A percentile compares a stretch with the other conserved stretches of the same genome.
Evolutionary conservation across 352 stramenopile genomes (phyloP).

Genomic region (Elongisporangium senticosum): DNA sequence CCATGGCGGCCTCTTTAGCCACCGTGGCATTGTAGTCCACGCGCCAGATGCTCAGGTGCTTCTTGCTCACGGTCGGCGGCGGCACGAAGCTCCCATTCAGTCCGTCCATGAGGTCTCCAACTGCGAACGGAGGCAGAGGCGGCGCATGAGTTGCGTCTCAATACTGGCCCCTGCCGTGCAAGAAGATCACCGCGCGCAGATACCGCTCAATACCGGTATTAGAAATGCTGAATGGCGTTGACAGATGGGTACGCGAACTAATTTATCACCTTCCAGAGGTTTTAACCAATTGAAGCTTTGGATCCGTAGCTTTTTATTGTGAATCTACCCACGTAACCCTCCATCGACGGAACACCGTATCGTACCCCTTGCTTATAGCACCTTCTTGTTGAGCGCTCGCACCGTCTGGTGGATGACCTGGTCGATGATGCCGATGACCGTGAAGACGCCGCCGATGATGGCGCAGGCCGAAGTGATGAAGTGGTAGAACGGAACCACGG

Average conservation of each 20-base stretch:
- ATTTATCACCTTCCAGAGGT: neutral
- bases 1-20: conserved; percentile 62
- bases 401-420: conserved; percentile 83
- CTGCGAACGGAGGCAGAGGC: too few species aligned
- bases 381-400: conserved; percentile 86
- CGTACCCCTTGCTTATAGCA: conserved; percentile 45
- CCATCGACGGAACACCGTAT: neutral
- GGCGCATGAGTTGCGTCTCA: too few species aligned
- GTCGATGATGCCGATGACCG: conserved; percentile 92
- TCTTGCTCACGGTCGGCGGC: conserved; percentile 7
- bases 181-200: too few species aligned
- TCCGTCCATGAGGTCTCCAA: too few species aligned
- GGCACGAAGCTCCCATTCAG: too few species aligned
- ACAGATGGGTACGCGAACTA: neutral
- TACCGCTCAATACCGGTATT: too few species aligned
- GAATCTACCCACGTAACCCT: neutral
- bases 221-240: neutral
- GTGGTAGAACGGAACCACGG: conserved; percentile 91
- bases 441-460: conserved; percentile 95
- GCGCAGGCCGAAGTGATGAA: conserved; percentile 94
- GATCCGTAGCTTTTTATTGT: neutral
- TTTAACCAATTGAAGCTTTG: neutral
- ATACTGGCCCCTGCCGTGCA: too few species aligned
- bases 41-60: conserved; percentile 60
- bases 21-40: conserved; percentile 80